Evolutionary conservation across 371 early-diverging fungal genomes (phyloP).

Genomic region (Coemansia sp.): DNA sequence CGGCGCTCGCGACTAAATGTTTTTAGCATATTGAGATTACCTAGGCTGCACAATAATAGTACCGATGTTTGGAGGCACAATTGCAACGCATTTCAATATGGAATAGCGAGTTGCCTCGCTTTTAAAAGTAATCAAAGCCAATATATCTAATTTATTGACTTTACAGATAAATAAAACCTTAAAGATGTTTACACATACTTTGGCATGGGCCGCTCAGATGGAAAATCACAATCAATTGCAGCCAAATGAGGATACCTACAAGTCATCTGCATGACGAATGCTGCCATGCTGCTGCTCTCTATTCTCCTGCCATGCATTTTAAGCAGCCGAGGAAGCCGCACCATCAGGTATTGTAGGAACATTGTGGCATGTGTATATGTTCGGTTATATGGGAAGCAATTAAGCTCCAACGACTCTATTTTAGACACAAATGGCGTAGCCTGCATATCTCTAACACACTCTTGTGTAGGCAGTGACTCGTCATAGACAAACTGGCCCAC

Average conservation of each 20-base stretch:
- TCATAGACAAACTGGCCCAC: not conserved
- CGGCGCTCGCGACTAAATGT: no score
- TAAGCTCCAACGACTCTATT: not conserved
- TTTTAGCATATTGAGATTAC: no score
- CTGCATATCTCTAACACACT: not conserved
- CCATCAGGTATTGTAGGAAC: not conserved
- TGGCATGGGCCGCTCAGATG: not conserved
- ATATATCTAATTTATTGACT: not conserved
- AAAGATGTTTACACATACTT: no score
- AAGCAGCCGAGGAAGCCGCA: not conserved
- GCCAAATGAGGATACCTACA: not conserved
- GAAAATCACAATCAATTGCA: not conserved
- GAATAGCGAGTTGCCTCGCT: no score
- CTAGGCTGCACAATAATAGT: no score
- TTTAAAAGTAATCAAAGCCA: no score
- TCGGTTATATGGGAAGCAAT: not conserved
- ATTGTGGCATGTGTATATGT: not conserved
- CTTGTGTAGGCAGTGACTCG: not conserved
- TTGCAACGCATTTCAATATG: no score
- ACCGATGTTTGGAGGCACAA: no score
- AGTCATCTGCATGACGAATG: no score
- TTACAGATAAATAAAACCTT: not conserved
- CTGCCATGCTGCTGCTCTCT: no score
- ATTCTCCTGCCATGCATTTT: not conserved
- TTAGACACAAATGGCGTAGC: not conserved